phyloP scores from a whole-genome alignment of 2,329 filamentous ascomycete species.

The Ascochyta lentis region DNA sequence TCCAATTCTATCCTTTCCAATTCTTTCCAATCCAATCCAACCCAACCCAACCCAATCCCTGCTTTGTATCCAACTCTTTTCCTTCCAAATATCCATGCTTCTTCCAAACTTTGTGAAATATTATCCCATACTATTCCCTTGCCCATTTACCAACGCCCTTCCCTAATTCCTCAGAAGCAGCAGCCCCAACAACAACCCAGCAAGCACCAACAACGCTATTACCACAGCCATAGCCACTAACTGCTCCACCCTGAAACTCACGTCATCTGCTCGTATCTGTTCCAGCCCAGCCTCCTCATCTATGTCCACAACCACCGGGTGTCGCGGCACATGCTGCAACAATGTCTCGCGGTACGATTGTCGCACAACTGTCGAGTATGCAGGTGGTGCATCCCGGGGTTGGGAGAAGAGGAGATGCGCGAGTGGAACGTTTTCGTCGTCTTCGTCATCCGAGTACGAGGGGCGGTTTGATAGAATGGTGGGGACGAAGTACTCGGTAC shows the following conservation, averaged over 20 bases:
- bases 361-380: conserved; percentile 27
- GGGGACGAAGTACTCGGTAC: neutral
- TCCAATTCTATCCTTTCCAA: neutral
- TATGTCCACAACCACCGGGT: conserved; percentile 1
- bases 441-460: neutral
- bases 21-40: neutral
- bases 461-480: neutral
- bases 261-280: conserved; percentile 21
- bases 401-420: conserved; percentile 26
- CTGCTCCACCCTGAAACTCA: conserved; percentile 28
- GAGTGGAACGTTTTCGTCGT: conserved; percentile 33
- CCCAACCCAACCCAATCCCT: neutral
- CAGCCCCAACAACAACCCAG: conserved; percentile 18
- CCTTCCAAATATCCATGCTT: neutral
- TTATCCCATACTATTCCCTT: neutral
- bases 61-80: neutral
- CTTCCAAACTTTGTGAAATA: neutral
- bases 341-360: conserved; percentile 33
- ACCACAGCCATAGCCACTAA: conserved; percentile 28
- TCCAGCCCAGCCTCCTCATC: conserved; percentile 28
- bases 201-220: conserved; percentile 21
- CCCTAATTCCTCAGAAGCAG: conserved; percentile 4
- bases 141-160: neutral
- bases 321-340: conserved; percentile 25
- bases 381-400: conserved; percentile 31